phyloP scores from a whole-genome alignment of 2,329 filamentous ascomycete species.

The Aspergillus phoenicis region DNA sequence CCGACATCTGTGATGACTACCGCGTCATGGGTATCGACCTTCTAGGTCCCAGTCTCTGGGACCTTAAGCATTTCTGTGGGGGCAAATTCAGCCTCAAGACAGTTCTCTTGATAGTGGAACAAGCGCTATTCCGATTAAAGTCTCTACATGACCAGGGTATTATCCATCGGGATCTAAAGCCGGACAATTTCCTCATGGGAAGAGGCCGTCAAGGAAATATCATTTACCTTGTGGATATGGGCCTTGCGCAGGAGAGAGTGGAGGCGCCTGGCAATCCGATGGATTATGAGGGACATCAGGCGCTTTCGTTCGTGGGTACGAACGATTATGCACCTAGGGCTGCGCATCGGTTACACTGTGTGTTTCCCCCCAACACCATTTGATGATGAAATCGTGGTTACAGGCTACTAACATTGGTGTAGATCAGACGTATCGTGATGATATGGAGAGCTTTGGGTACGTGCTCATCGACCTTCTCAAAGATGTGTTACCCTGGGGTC shows the following conservation, averaged over 20 bases:
- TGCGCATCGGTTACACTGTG: neutral
- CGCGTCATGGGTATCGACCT: neutral
- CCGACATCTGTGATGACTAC: neutral
- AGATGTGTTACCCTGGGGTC: neutral
- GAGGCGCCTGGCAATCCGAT: neutral
- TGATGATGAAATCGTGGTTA: too few relatives aligned
- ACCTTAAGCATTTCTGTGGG: neutral
- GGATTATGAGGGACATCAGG: neutral
- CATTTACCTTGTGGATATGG: neutral
- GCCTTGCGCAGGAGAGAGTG: neutral
- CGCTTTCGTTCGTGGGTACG: neutral
- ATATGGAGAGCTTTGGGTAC: constrained; percentile 2
- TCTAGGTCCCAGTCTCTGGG: neutral
- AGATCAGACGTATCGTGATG: constrained; percentile 2
- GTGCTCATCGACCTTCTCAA: neutral
- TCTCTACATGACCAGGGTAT: neutral
- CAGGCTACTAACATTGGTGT: neutral
- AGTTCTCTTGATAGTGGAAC: neutral
- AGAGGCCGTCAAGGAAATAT: neutral
- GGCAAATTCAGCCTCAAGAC: neutral
- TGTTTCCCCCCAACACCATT: neutral
- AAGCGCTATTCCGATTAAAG: neutral
- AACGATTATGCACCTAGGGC: neutral
- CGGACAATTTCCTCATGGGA: neutral
- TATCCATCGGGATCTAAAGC: constrained; percentile 4